phyloP scores from a whole-genome alignment of 495 filamentous ascomycete species.

The Hypoxylon lenormandii region DNA sequence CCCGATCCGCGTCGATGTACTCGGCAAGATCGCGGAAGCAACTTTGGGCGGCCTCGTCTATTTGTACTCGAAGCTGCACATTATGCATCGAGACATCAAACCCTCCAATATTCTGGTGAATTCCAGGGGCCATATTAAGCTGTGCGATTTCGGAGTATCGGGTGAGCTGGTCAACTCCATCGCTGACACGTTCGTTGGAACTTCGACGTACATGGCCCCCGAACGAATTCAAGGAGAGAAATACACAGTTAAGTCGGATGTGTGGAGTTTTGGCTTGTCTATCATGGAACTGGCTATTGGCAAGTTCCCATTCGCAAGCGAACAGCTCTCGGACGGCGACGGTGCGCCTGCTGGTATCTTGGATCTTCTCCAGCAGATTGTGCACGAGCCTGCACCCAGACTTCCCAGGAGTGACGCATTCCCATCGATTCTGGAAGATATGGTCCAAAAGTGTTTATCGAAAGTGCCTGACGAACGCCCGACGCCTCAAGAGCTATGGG shows the following conservation, averaged over 20 bases:
- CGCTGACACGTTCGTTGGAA: constrained; percentile 97
- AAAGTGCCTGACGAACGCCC: constrained; percentile 89
- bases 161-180: constrained; percentile 96
- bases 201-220: constrained; percentile 98
- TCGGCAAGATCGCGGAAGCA: constrained; percentile 98
- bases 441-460: constrained; percentile 93
- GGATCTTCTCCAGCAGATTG: constrained; percentile 95
- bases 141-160: constrained; percentile 97
- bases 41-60: constrained; percentile 94
- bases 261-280: constrained; percentile 96
- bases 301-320: constrained; percentile 88
- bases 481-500: constrained; percentile 86
- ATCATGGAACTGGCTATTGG: constrained; percentile 98
- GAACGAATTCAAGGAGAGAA: constrained; percentile 96
- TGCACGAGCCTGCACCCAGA: constrained; percentile 91
- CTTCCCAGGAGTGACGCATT: constrained; percentile 97
- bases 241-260: constrained; percentile 97
- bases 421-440: constrained; percentile 90
- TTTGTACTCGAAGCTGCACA: constrained; percentile 90
- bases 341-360: constrained; percentile 92
- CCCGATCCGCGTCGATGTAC: constrained; percentile 94
- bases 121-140: constrained; percentile 91
- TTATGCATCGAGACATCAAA: constrained; percentile 99
- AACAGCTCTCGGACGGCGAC: constrained; percentile 71
- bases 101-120: constrained; percentile 97